These are phyloP conservation scores for Clonostachys byssicola DNA, from an alignment of 2,329 filamentous ascomycete species.

Conservation along the genomic window DNA sequence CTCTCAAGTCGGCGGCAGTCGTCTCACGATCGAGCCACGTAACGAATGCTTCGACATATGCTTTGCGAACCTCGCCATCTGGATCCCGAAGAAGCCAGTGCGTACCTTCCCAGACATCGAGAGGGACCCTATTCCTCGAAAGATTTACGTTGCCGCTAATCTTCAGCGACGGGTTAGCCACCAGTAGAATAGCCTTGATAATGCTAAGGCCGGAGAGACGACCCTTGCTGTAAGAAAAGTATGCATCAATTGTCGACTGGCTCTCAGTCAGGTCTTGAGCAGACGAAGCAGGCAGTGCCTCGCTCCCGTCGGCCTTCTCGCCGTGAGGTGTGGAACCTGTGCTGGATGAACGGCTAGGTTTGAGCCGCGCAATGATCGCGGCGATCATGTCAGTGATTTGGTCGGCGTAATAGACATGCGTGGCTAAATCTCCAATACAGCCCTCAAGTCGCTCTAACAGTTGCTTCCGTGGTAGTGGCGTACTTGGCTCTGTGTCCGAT, in stretches of 20 bases:
- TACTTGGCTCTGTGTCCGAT: background rate
- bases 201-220: constrained; percentile 68
- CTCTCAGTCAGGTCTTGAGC: constrained; percentile 34
- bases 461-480: constrained; percentile 47
- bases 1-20: constrained; percentile 58
- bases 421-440: constrained; percentile 87
- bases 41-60: constrained; percentile 78
- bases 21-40: constrained; percentile 86
- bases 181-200: constrained; percentile 76
- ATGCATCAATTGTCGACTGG: constrained; percentile 41
- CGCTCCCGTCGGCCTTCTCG: constrained; percentile 36
- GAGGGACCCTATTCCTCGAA: constrained; percentile 68
- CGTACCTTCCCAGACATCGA: constrained; percentile 92
- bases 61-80: constrained; percentile 72
- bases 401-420: constrained; percentile 94
- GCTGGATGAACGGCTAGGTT: constrained; percentile 50
- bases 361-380: constrained; percentile 73
- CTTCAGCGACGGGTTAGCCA: constrained; percentile 68
- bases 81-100: constrained; percentile 86
- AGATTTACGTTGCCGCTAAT: constrained; percentile 57
- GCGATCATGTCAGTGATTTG: constrained; percentile 94
- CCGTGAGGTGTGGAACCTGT: constrained; percentile 35
- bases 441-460: constrained; percentile 69
- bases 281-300: constrained; percentile 26
- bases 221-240: constrained; percentile 48